These are phyloP conservation scores for Kregervanrija pseudodelftensis DNA, from an alignment of 805 yeast species.

Conservation along the genomic window DNA sequence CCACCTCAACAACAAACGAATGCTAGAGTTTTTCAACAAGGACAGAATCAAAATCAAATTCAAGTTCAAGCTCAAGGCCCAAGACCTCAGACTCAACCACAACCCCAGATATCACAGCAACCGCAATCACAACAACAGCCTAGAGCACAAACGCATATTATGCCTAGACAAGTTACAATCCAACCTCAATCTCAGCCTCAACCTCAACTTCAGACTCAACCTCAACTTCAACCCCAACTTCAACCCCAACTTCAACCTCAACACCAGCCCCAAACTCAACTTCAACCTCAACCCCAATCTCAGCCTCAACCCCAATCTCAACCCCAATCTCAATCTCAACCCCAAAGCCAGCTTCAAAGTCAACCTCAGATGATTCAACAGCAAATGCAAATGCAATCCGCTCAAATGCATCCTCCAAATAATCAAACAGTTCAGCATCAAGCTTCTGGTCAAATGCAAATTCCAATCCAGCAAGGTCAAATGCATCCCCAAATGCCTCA, in stretches of 20 bases:
- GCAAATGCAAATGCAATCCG: constrained; percentile 9
- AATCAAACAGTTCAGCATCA: constrained; percentile 2
- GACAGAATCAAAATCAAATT: constrained; percentile 6
- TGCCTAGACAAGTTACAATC: constrained; percentile 7
- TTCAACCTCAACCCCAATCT: constrained; percentile 5
- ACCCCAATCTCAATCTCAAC: not conserved
- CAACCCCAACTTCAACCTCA: not conserved
- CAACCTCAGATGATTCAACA: constrained; percentile 2
- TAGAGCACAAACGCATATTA: constrained; percentile 1
- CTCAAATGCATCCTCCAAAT: constrained; percentile 3
- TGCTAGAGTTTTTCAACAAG: not conserved
- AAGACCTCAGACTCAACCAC: constrained; percentile 16
- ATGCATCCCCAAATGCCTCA: constrained; percentile 2
- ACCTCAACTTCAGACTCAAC: constrained; percentile 9
- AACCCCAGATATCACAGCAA: constrained; percentile 10
- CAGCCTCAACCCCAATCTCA: constrained; percentile 1
- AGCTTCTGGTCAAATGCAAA: not conserved
- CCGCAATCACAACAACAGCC: constrained; percentile 13
- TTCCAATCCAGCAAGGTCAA: constrained; percentile 2
- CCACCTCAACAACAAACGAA: constrained; percentile 4
- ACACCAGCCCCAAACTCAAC: constrained; percentile 5
- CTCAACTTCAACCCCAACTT: constrained; percentile 6
- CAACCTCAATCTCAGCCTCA: constrained; percentile 7
- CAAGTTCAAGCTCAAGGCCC: constrained; percentile 12
- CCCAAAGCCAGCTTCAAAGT: not conserved